phyloP scores from a whole-genome alignment of 2,329 filamentous ascomycete species.

The Bimuria novae-zelandiae region DNA sequence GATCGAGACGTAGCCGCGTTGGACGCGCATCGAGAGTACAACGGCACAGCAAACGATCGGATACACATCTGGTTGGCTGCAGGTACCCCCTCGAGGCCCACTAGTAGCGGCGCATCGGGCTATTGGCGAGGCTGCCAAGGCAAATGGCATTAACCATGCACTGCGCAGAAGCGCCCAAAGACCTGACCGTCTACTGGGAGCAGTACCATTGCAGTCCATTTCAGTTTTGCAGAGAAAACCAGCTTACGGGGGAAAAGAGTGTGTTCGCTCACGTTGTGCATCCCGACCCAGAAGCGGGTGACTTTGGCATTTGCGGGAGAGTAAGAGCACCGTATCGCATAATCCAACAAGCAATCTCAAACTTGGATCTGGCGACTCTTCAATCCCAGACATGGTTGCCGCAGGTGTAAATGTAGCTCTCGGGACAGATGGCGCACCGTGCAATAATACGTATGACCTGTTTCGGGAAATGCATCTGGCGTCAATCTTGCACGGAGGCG shows the following conservation, averaged over 20 bases:
- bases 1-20: conserved; percentile 46
- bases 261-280: conserved; percentile 46
- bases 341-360: conserved; percentile 32
- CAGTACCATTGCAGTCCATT: conserved; percentile 48
- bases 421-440: conserved; percentile 34
- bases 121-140: conserved; percentile 48
- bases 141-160: conserved; percentile 54
- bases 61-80: conserved; percentile 56
- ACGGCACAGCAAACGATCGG: conserved; percentile 46
- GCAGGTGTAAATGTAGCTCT: conserved; percentile 23
- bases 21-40: conserved; percentile 33
- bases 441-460: conserved; percentile 39
- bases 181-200: conserved; percentile 45
- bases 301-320: conserved; percentile 48
- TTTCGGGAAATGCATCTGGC: conserved; percentile 34
- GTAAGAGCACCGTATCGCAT: conserved; percentile 31
- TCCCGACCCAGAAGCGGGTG: conserved; percentile 47
- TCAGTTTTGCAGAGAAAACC: conserved; percentile 33
- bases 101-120: conserved; percentile 44
- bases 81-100: conserved; percentile 54
- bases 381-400: conserved; percentile 25
- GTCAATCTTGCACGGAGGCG: conserved; percentile 24
- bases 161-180: conserved; percentile 51
- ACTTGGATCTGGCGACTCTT: conserved; percentile 27
- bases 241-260: conserved; percentile 44